A percentile compares a stretch with the other conserved stretches of the same genome.
Evolutionary conservation across 2,329 filamentous ascomycete genomes (phyloP).

Genomic region (Monosporascus sp.): DNA sequence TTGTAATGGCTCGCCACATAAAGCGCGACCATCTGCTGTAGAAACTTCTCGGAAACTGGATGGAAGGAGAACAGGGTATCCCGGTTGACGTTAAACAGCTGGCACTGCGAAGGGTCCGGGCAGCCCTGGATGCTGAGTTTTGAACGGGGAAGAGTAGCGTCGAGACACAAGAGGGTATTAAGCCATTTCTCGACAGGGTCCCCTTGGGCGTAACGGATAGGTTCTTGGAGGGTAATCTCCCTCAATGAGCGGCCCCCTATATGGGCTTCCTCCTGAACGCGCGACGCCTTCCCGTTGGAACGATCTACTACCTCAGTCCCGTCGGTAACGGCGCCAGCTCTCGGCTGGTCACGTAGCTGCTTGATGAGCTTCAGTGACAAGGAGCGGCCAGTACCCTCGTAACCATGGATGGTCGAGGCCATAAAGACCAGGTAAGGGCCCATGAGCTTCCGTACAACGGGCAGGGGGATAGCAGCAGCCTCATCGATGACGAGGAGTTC

Average conservation of each 20-base stretch:
- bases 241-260: slow-evolving; percentile 72
- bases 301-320: slow-evolving; percentile 68
- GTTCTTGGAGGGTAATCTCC: slow-evolving; percentile 89
- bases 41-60: slow-evolving; percentile 90
- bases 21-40: slow-evolving; percentile 96
- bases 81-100: slow-evolving; percentile 89
- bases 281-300: slow-evolving; percentile 68
- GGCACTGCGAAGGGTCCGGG: slow-evolving; percentile 85
- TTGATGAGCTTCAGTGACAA: slow-evolving; percentile 95
- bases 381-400: slow-evolving; percentile 93
- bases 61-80: slow-evolving; percentile 98
- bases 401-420: slow-evolving; percentile 98
- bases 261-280: slow-evolving; percentile 54
- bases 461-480: slow-evolving; percentile 91
- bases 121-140: slow-evolving; percentile 70
- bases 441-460: slow-evolving; percentile 88
- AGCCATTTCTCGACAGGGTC: slow-evolving; percentile 95
- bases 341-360: slow-evolving; percentile 89
- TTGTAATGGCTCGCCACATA: slow-evolving; percentile 93
- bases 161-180: slow-evolving; percentile 87
- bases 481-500: slow-evolving; percentile 96
- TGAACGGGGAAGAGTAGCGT: slow-evolving; percentile 80
- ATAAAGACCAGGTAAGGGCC: slow-evolving; percentile 97
- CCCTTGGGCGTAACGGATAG: slow-evolving; percentile 88
- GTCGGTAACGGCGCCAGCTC: slow-evolving; percentile 52